These are phyloP conservation scores for Phialophora chinensis DNA, from an alignment of 2,329 filamentous ascomycete genomes.

Conservation along the genomic window DNA sequence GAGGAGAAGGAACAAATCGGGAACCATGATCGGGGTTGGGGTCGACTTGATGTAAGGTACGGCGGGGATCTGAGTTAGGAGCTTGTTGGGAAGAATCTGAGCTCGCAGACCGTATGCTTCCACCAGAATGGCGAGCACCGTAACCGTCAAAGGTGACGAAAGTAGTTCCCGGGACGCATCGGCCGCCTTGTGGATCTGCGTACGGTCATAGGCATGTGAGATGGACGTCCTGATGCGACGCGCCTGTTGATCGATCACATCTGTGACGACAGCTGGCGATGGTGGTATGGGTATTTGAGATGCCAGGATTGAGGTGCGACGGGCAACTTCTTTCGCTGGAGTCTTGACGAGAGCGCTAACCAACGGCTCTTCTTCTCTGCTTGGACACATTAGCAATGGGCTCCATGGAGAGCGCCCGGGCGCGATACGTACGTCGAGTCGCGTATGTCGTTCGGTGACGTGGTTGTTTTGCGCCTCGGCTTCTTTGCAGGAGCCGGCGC, in stretches of 20 bases:
- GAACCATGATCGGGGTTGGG: slow-evolving; percentile 69
- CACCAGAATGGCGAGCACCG: slow-evolving; percentile 69
- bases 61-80: slow-evolving; percentile 71
- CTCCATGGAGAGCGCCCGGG: slow-evolving; percentile 37
- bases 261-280: slow-evolving; percentile 77
- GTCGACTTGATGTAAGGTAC: slow-evolving; percentile 61
- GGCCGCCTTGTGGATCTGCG: slow-evolving; percentile 70
- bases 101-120: slow-evolving; percentile 73
- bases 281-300: slow-evolving; percentile 75
- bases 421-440: slow-evolving; percentile 44
- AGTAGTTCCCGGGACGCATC: slow-evolving; percentile 71
- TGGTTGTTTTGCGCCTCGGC: slow-evolving; percentile 38
- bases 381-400: slow-evolving; percentile 27
- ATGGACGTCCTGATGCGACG: slow-evolving; percentile 65
- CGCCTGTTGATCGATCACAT: slow-evolving; percentile 72
- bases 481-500: slow-evolving; percentile 44
- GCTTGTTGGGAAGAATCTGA: slow-evolving; percentile 74
- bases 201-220: slow-evolving; percentile 64
- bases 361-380: slow-evolving; percentile 34
- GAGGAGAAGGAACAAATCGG: slow-evolving; percentile 78
- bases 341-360: slow-evolving; percentile 33
- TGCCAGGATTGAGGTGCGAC: slow-evolving; percentile 50
- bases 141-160: slow-evolving; percentile 74
- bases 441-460: slow-evolving; percentile 37
- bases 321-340: slow-evolving; percentile 48